Evolutionary conservation across 768 basidiomycete genomes (phyloP).

Genomic region (Naematelia aurantialba): DNA sequence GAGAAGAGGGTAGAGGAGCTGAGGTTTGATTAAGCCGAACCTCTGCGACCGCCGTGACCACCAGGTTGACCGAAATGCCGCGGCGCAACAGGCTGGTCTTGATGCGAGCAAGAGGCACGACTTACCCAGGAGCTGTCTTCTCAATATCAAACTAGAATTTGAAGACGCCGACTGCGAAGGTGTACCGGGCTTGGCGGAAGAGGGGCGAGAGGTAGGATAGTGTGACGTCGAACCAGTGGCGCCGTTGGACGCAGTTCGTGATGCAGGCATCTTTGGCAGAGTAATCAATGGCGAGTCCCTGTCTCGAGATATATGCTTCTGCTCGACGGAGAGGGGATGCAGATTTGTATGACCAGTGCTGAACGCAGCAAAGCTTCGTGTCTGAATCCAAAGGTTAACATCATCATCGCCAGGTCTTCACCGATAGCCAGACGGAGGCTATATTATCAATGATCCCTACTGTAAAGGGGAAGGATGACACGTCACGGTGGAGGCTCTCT

Average conservation of each 20-base stretch:
- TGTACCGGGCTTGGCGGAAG: slow-evolving; percentile 36
- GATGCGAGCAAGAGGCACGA: background rate
- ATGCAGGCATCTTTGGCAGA: slow-evolving; percentile 15
- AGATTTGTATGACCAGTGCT: too few relatives aligned
- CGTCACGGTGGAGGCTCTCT: background rate
- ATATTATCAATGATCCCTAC: background rate
- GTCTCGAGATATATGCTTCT: too few relatives aligned
- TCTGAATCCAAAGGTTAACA: too few relatives aligned
- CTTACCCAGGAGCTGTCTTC: slow-evolving; percentile 45
- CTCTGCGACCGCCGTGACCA: background rate
- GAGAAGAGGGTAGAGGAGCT: background rate
- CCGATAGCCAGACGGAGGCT: background rate
- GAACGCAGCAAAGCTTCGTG: too few relatives aligned
- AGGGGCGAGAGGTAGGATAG: slow-evolving; percentile 28
- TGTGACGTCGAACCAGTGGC: slow-evolving; percentile 9
- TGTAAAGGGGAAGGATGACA: background rate
- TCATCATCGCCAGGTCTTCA: too few relatives aligned
- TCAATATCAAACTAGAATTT: slow-evolving; percentile 38
- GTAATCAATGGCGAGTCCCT: too few relatives aligned
- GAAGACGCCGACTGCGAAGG: slow-evolving; percentile 19
- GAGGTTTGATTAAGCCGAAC: background rate
- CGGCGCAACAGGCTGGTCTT: too few relatives aligned
- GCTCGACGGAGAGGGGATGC: too few relatives aligned
- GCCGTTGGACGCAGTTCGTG: slow-evolving; percentile 6
- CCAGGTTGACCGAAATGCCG: background rate